Evolutionary conservation across 192 early-diverging fungal species (phyloP).

Genomic region (Entophlyctis helioformis): DNA sequence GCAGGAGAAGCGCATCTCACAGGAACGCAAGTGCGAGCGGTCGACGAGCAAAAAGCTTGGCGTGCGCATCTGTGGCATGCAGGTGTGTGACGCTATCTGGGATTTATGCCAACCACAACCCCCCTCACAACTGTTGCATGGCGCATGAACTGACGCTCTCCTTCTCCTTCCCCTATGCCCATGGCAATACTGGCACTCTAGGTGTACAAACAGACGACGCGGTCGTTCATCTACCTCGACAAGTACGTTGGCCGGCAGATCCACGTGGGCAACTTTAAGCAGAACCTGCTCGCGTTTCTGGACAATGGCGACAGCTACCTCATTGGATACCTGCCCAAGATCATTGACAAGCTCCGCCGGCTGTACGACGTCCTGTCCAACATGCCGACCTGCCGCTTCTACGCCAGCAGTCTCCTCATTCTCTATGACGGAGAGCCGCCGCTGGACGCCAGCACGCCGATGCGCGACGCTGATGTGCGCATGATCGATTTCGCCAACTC

Average conservation of each 20-base stretch:
- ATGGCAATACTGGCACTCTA: constrained; percentile 8
- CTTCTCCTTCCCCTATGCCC: not conserved
- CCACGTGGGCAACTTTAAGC: constrained; percentile 62
- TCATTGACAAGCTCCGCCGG: constrained; percentile 61
- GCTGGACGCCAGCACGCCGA: not conserved
- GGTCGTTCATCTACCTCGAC: constrained; percentile 75
- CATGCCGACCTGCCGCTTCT: constrained; percentile 80
- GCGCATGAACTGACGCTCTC: too few relatives aligned
- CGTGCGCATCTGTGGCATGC: constrained; percentile 95
- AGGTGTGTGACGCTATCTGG: constrained; percentile 59
- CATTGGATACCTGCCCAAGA: constrained; percentile 65
- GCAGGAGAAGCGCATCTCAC: constrained; percentile 67
- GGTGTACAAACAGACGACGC: constrained; percentile 70
- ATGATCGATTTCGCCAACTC: constrained; percentile 98
- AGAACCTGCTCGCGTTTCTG: constrained; percentile 67
- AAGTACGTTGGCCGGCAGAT: constrained; percentile 93
- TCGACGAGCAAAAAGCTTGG: constrained; percentile 88
- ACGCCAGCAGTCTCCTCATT: constrained; percentile 76
- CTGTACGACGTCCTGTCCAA: constrained; percentile 65
- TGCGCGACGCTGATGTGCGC: constrained; percentile 57
- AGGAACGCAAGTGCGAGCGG: constrained; percentile 84
- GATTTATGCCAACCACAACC: too few relatives aligned
- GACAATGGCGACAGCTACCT: constrained; percentile 71
- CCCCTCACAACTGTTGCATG: too few relatives aligned
- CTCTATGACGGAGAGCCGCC: constrained; percentile 70